phyloP scores from a whole-genome alignment of 805 yeast species.

The Kuraishia hungarica region DNA sequence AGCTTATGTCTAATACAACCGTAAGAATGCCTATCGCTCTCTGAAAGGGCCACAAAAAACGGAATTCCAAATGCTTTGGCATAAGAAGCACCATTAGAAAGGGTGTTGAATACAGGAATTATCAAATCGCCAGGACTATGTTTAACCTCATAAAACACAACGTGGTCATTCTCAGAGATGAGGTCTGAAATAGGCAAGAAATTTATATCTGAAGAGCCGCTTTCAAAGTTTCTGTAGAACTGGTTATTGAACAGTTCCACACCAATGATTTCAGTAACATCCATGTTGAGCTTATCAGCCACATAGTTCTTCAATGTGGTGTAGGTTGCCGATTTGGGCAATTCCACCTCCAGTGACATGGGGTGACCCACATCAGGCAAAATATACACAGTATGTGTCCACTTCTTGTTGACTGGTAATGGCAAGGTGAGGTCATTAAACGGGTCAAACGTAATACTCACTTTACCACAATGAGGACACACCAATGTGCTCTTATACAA shows the following conservation, averaged over 20 bases:
- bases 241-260: constrained; percentile 60
- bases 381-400: constrained; percentile 59
- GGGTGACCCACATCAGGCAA: constrained; percentile 51
- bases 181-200: constrained; percentile 63
- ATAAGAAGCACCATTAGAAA: constrained; percentile 24
- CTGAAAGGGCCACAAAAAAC: constrained; percentile 51
- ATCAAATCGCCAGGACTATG: constrained; percentile 40
- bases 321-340: constrained; percentile 56
- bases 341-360: constrained; percentile 56
- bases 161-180: constrained; percentile 52
- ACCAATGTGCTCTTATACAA: constrained; percentile 81
- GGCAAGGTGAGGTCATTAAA: constrained; percentile 87
- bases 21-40: constrained; percentile 45
- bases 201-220: constrained; percentile 39
- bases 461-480: constrained; percentile 77
- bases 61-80: constrained; percentile 67
- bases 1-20: constrained; percentile 51
- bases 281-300: constrained; percentile 32
- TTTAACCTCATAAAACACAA: constrained; percentile 47
- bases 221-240: constrained; percentile 62
- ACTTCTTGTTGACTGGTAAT: constrained; percentile 64
- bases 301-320: constrained; percentile 56
- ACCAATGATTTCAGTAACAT: constrained; percentile 33
- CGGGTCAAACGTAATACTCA: constrained; percentile 90
- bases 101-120: constrained; percentile 52